Percentiles rank a stretch among this genome's conserved stretches.
phyloP scores from a whole-genome alignment of 306 rosid genomes.

The Prunus davidiana region DNA sequence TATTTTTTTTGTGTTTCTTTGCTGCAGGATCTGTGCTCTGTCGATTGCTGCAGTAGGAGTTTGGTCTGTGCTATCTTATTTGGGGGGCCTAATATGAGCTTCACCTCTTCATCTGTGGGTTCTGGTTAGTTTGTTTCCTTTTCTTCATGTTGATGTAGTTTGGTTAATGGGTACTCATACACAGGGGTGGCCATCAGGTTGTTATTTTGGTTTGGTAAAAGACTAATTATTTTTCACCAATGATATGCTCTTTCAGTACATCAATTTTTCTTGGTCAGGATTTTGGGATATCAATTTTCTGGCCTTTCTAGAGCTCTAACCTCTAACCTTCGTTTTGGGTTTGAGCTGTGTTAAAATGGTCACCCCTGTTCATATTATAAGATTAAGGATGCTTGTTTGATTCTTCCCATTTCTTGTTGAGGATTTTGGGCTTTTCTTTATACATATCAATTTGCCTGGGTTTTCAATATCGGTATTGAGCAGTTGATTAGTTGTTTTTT shows the following conservation, averaged over 20 bases:
- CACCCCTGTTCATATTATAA: background rate
- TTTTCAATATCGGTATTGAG: background rate
- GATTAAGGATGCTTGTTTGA: background rate
- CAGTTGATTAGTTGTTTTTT: background rate
- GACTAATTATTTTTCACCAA: background rate
- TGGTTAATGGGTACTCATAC: background rate
- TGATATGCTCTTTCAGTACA: background rate
- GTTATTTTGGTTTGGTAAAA: background rate
- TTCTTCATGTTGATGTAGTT: background rate
- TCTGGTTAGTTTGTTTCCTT: slow-evolving; percentile 60
- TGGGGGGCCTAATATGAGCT: slow-evolving; percentile 64
- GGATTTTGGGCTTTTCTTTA: background rate
- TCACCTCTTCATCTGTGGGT: slow-evolving; percentile 62
- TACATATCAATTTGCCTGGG: background rate
- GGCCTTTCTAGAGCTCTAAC: background rate
- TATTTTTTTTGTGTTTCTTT: slow-evolving; percentile 11
- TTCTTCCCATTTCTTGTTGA: background rate
- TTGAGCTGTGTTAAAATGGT: background rate
- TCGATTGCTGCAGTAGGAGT: slow-evolving; percentile 23
- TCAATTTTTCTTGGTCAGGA: background rate
- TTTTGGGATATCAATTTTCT: background rate
- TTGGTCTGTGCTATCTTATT: slow-evolving; percentile 28
- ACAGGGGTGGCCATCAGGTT: background rate
- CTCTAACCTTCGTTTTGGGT: background rate
- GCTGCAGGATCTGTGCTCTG: slow-evolving; percentile 47